These are phyloP conservation scores for Pseudocercospora macadamiae DNA, from an alignment of 2,329 filamentous ascomycete genomes.

Conservation along the genomic window DNA sequence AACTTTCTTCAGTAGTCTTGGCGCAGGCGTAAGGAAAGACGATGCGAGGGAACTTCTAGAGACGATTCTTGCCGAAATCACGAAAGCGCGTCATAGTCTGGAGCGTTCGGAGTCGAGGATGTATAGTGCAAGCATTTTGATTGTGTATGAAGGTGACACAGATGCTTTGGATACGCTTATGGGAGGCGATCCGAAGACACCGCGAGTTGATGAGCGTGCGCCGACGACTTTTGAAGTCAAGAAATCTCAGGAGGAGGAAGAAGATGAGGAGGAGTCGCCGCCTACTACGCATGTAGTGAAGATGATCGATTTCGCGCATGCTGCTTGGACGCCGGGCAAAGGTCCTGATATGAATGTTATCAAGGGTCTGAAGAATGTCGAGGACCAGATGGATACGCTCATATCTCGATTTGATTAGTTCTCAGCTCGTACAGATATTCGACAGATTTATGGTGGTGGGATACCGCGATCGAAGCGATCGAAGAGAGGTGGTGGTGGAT, in stretches of 20 bases:
- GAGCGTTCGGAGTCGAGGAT: constrained; percentile 67
- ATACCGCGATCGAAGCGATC: not conserved
- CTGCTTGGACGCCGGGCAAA: constrained; percentile 75
- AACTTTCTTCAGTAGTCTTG: constrained; percentile 54
- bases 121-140: constrained; percentile 67
- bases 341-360: constrained; percentile 92
- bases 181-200: constrained; percentile 42
- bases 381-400: constrained; percentile 37
- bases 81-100: constrained; percentile 56
- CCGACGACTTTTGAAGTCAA: constrained; percentile 38
- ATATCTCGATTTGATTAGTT: constrained; percentile 32
- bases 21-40: constrained; percentile 45
- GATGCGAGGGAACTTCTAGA: constrained; percentile 48
- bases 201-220: constrained; percentile 28
- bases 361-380: constrained; percentile 57
- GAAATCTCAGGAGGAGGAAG: constrained; percentile 52
- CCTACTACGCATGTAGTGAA: constrained; percentile 78
- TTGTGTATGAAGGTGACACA: constrained; percentile 68
- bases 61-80: constrained; percentile 41
- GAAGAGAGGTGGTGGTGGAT: not conserved
- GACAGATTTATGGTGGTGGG: not conserved
- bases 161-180: constrained; percentile 56
- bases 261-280: constrained; percentile 49
- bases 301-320: constrained; percentile 97
- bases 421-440: not conserved